phyloP scores from a whole-genome alignment of 257 asterid genomes.

The Handroanthus guayacan region DNA sequence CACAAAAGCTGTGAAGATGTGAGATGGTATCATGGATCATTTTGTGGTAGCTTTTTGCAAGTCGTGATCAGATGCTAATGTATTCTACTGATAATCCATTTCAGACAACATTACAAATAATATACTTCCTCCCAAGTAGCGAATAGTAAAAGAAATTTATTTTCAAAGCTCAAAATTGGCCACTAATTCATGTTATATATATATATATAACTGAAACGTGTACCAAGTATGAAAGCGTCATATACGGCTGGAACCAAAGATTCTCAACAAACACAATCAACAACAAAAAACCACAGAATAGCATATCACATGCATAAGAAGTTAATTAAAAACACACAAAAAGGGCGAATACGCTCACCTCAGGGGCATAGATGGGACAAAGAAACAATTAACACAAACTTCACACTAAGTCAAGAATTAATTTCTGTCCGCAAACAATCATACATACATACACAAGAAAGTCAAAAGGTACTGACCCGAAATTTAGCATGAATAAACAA shows the following conservation, averaged over 20 bases:
- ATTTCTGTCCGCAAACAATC: not conserved
- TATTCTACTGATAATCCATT: not conserved
- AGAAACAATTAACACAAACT: not conserved
- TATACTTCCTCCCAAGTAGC: not conserved
- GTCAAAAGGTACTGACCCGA: not conserved
- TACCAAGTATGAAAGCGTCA: slow-evolving; percentile 3
- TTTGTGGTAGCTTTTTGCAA: slow-evolving; percentile 10
- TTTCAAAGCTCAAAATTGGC: not conserved
- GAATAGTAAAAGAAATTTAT: not conserved
- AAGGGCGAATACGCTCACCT: not conserved
- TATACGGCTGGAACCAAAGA: not conserved
- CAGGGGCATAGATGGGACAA: not conserved
- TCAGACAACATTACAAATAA: not conserved
- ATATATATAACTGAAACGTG: not conserved
- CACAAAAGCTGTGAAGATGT: slow-evolving; percentile 11
- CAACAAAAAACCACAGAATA: not conserved
- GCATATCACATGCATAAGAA: not conserved
- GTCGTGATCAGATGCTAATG: not conserved
- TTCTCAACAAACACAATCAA: slow-evolving; percentile 18
- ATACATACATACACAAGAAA: not conserved
- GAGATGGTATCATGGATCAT: not conserved
- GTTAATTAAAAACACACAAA: not conserved
- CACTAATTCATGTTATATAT: not conserved
- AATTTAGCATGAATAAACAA: not conserved
- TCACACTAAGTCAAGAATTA: not conserved